Evolutionary conservation across 352 stramenopile genomes (phyloP).

Genomic region (Elongisporangium undulatum): DNA sequence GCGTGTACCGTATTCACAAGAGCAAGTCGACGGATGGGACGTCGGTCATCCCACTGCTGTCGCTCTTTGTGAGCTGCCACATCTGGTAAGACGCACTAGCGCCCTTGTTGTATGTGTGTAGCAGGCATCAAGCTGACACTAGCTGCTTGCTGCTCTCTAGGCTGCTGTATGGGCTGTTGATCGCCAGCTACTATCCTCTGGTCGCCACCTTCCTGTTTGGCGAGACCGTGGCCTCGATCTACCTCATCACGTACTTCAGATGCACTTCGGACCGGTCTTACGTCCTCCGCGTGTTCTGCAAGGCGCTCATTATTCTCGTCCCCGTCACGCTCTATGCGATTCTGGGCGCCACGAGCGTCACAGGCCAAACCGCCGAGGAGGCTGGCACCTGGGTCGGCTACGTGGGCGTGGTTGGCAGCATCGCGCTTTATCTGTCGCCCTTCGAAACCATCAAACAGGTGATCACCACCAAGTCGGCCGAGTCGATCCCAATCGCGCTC

Average conservation of each 20-base stretch:
- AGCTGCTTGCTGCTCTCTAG: conserved; percentile 1
- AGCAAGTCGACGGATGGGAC: conserved; percentile 12
- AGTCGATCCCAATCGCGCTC: conserved; percentile 50
- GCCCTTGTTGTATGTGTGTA: not conserved
- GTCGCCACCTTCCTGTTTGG: conserved; percentile 22
- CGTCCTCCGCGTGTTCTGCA: conserved; percentile 6
- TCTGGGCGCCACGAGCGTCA: conserved; percentile 10
- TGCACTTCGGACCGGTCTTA: conserved; percentile 15
- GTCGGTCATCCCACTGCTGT: conserved; percentile 16
- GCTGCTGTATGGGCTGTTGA: conserved; percentile 20
- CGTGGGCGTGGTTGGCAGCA: conserved; percentile 12
- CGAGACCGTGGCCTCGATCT: conserved; percentile 12
- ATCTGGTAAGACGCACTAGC: conserved; percentile 23
- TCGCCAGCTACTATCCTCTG: conserved; percentile 21
- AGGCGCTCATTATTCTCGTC: conserved; percentile 4
- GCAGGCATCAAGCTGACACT: not conserved
- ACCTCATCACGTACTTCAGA: conserved; percentile 17
- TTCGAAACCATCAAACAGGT: conserved; percentile 28
- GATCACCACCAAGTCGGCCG: conserved; percentile 17
- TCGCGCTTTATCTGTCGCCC: conserved; percentile 22
- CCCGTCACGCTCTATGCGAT: conserved; percentile 15
- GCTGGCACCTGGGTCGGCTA: conserved; percentile 14
- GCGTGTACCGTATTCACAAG: conserved; percentile 18
- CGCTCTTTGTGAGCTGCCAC: conserved; percentile 21
- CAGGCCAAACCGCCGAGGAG: conserved; percentile 17